These are phyloP conservation scores for Ophiostoma sp. DNA, from an alignment of 2,329 filamentous ascomycete species.

Conservation along the genomic window DNA sequence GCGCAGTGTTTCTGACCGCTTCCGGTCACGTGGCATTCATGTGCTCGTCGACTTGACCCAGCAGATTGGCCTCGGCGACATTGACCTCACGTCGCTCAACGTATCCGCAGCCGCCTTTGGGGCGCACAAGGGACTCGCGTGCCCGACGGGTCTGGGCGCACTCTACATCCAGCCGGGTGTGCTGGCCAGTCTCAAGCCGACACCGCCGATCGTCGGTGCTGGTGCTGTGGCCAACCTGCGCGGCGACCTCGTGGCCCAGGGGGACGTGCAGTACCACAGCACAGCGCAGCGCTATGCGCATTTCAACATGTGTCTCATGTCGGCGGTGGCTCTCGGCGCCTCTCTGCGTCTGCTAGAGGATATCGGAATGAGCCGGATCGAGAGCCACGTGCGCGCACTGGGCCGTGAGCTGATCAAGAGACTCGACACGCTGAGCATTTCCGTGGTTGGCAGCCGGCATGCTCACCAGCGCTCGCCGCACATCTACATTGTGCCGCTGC, in stretches of 20 bases:
- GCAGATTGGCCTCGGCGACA: background rate
- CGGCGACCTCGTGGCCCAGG: background rate
- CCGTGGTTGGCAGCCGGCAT: background rate
- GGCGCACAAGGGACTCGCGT: constrained; percentile 5
- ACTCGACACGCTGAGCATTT: background rate
- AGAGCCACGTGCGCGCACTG: background rate
- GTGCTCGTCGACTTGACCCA: constrained; percentile 4
- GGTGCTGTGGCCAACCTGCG: background rate
- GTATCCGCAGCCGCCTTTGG: background rate
- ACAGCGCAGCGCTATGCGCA: background rate
- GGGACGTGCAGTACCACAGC: background rate
- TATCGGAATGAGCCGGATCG: background rate
- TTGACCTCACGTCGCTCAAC: constrained; percentile 2
- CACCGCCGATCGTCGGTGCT: background rate
- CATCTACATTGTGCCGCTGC: background rate
- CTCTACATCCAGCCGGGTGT: constrained; percentile 1
- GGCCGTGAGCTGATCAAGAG: constrained; percentile 4
- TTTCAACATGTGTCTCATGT: background rate
- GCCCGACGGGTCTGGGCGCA: background rate
- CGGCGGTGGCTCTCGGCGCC: background rate
- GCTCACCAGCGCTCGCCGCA: constrained; percentile 8
- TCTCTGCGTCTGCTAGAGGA: background rate
- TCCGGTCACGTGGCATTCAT: background rate
- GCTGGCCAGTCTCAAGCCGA: background rate
- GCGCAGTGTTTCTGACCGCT: background rate